Evolutionary conservation across 768 basidiomycete species (phyloP), one percentile per base, ranked within the genome.

Genomic region (Podaxis sp.): DNA sequence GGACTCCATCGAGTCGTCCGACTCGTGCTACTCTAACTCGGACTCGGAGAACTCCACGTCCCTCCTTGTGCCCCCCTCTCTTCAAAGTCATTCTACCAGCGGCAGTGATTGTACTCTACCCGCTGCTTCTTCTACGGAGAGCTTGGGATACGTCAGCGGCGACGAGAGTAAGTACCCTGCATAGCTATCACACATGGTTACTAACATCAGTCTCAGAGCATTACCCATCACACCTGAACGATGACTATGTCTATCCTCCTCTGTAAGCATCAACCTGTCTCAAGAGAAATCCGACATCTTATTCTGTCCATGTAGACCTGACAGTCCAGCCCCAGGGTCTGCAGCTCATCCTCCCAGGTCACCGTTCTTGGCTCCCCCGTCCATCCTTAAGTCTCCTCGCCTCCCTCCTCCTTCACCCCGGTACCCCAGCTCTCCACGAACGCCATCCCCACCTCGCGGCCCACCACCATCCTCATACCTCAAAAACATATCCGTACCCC

Each of bases 91-190:
- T 26, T 44, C 56, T 3, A 56, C 36, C 49, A 12, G 49, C 15
- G 52, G 54, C 11, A 56, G 49, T 26, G 49, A 50, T 22, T 50
- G 22, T 24, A 50, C 49, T 22, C 49, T 50, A 8, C 49, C 56
- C 26, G 24, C 56, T 13, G 56, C 56, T 30, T 57, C 56, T 26
- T 57, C 56, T 22, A 44, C 40, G 2, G 56, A 57, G 56, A 57
- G 40, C 56, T 44, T 57, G 56, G 56, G 56, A 46, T 57, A 57
- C n/a, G 56, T 57, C 56, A 57, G 56, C n/a, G 56, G 56, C 8
- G 56, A 57, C 26, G 56, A 57, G 56, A 57, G 56, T 46, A 24
- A 40, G 56, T 46, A 28, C 2, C 28, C 20, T 24, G 11, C 40
- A 3, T 28, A 44, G 12, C 11, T 26, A 46, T 15, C 22, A 26